Base-by-base conservation (phyloP, 176 grass and related monocot species). In the Cenchrus fungigraminus region DNA sequence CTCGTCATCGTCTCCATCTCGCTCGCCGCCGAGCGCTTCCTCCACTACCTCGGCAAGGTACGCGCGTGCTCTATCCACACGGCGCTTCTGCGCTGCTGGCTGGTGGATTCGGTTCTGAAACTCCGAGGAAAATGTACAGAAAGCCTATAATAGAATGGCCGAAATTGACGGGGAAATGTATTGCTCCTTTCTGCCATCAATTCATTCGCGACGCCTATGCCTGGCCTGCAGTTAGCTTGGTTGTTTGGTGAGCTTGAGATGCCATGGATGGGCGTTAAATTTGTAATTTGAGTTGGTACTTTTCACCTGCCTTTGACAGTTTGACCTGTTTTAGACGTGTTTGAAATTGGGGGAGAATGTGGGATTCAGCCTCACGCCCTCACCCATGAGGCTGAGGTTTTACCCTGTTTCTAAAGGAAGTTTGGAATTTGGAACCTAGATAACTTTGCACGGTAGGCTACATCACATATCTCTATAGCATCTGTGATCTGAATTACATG, bases 1-100 rank as follows among this genome's bases (percentile, higher is more conserved):
- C 71, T 84, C 12, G 72, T 57, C 55, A 96, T 99, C 79, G 82
- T 99, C 66, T 80, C 72, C 88, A 54, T 98, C 66, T 99, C 94
- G 16, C 82, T 99, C 75, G 44, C 68, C 15, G 84, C 86, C 22
- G 93, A 96, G 91, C 89, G 97, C 31, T 77, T 88, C 81, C 90
- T 99, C 84, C 88, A 94, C 79, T 79, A 66, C 88, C 94, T 99
- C n/a, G 93, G 93, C 88, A 96, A 96, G 93, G 92, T 73, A 37
- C 74, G 74, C n/a, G 0, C 17, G 70, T 2, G 22, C 13, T 74
- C 57, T 3, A 10, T 4, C 25, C 13, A 3, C 29, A 3, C 47
- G 2, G 16, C 28, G 22, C 1, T 55, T 65, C 9, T 19, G 25
- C 6, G 2, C 7, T 19, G 22, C 11, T 66, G 14, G 0, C 8